Percentiles rank a stretch among this genome's conserved stretches.
Evolutionary conservation across 192 early-diverging fungal species (phyloP).

Genomic region (Backusella circina): DNA sequence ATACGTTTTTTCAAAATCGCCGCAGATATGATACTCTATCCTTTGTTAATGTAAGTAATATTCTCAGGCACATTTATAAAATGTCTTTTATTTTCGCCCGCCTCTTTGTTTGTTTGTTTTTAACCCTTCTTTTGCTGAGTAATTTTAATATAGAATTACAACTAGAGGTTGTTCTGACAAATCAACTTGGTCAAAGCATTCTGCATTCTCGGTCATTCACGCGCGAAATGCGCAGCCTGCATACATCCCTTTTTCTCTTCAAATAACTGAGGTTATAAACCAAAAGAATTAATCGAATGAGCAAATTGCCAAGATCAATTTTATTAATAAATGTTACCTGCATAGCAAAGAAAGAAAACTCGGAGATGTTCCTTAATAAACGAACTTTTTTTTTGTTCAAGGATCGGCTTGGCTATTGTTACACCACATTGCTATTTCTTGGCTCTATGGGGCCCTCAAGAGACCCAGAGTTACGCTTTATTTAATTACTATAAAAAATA

Average conservation of each 20-base stretch:
- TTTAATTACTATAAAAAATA: background rate
- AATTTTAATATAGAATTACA: background rate
- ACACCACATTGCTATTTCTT: background rate
- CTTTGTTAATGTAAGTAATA: background rate
- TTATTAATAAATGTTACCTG: background rate
- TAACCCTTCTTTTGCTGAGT: background rate
- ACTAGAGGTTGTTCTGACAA: background rate
- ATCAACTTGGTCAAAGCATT: conserved; percentile 1
- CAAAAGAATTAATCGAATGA: background rate
- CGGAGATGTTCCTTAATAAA: background rate
- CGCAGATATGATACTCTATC: background rate
- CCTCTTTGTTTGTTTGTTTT: background rate
- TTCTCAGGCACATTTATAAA: background rate
- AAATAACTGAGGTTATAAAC: background rate
- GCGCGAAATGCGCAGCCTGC: background rate
- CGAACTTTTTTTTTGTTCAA: background rate
- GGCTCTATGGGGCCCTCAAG: background rate
- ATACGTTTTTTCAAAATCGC: background rate
- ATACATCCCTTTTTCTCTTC: background rate
- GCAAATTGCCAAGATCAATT: background rate
- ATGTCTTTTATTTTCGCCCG: background rate
- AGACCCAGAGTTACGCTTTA: background rate
- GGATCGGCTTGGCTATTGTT: background rate
- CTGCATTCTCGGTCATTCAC: background rate
- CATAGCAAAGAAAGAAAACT: background rate